phyloP scores from a whole-genome alignment of 257 asterid genomes.

The Rubia yunnanensis region DNA sequence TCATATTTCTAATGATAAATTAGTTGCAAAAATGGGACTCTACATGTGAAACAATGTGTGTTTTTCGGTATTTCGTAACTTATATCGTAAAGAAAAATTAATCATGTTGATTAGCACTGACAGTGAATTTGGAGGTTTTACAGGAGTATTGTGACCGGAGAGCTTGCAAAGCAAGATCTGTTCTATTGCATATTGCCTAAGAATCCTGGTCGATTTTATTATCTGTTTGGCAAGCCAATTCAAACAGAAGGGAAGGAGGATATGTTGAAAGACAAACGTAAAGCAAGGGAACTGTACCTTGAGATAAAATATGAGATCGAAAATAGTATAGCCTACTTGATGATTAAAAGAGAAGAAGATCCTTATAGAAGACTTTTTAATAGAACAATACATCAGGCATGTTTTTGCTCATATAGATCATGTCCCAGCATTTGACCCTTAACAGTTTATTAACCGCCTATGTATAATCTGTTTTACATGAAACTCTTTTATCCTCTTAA shows the following conservation, averaged over 20 bases:
- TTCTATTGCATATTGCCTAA: constrained; percentile 59
- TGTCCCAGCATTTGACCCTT: constrained; percentile 68
- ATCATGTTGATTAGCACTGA: no score
- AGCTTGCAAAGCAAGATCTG: constrained; percentile 53
- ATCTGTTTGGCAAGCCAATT: constrained; percentile 79
- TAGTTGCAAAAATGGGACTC: no score
- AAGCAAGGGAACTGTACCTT: constrained; percentile 54
- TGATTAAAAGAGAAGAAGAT: constrained; percentile 66
- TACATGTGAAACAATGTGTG: neutral
- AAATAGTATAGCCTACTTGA: constrained; percentile 45
- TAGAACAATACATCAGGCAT: constrained; percentile 44
- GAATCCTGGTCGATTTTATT: constrained; percentile 81
- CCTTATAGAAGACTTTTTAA: constrained; percentile 68
- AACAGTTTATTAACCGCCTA: neutral
- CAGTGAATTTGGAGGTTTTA: neutral
- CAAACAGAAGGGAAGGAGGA: constrained; percentile 57
- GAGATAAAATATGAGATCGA: constrained; percentile 61
- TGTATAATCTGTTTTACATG: neutral
- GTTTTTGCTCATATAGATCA: constrained; percentile 44
- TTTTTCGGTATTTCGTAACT: no score
- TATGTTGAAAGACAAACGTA: constrained; percentile 45
- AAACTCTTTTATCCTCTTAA: neutral
- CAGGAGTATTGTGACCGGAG: constrained; percentile 32
- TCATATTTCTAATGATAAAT: no score
- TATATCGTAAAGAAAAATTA: no score